These are phyloP conservation scores for Aspergillus glaucus DNA, from an alignment of 2,329 filamentous ascomycete genomes.

Conservation along the genomic window DNA sequence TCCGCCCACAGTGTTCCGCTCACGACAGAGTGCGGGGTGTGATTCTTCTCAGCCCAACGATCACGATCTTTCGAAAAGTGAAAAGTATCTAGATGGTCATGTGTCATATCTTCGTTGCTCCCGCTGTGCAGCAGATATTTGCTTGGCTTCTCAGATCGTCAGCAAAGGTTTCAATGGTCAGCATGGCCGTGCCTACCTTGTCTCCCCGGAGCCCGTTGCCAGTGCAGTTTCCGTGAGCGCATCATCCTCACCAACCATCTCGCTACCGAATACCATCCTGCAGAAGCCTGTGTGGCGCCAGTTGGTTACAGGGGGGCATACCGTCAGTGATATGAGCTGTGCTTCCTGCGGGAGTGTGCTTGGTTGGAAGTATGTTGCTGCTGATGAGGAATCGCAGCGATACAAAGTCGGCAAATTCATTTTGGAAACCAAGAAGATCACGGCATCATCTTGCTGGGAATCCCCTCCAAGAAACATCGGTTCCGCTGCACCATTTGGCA, in stretches of 20 bases:
- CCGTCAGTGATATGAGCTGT: conserved; percentile 56
- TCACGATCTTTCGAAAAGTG: conserved; percentile 1
- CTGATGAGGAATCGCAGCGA: conserved; percentile 54
- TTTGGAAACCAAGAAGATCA: conserved; percentile 54
- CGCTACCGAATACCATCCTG: conserved; percentile 54
- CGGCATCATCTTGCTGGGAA: conserved; percentile 49
- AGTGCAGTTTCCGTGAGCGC: conserved; percentile 22
- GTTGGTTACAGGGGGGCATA: conserved; percentile 58
- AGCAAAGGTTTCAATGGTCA: conserved; percentile 61
- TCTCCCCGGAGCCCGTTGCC: conserved; percentile 40
- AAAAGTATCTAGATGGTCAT: conserved; percentile 40
- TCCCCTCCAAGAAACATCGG: conserved; percentile 12
- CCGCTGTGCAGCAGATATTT: conserved; percentile 54
- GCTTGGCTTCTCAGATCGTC: conserved; percentile 54
- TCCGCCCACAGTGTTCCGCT: conserved; percentile 44
- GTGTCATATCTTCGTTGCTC: conserved; percentile 54
- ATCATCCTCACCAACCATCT: conserved; percentile 24
- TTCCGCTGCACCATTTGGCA: neutral
- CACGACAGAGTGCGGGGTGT: conserved; percentile 15
- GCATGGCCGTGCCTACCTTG: conserved; percentile 59
- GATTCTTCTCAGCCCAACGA: conserved; percentile 2
- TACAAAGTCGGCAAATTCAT: conserved; percentile 66
- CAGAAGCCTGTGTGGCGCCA: conserved; percentile 53
- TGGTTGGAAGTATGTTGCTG: conserved; percentile 61
- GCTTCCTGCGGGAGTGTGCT: conserved; percentile 50